Base-by-base conservation (phyloP, 2,329 filamentous ascomycete genomes). In the Sarocladium oryzae region DNA sequence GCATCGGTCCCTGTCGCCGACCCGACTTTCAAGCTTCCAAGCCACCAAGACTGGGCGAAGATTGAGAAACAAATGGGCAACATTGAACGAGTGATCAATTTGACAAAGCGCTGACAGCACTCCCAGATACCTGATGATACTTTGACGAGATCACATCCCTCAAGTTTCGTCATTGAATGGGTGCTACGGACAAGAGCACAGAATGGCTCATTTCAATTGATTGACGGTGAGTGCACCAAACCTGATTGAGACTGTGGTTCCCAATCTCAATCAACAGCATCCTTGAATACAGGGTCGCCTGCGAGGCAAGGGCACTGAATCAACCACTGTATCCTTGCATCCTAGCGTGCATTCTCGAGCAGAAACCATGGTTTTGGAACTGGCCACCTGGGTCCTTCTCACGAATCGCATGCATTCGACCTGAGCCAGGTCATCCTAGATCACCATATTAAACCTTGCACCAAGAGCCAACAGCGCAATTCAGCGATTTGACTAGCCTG, bases 241-340 rank as follows among this genome's bases (percentile, higher is more conserved):
- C 16, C 13, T 21, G 20, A 23, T 3, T 9, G 16, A 37, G 8
- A 23, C 37, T 21, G 16, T 40, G 40, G 40, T 43, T 26, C 40
- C 23, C 40, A 43, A 43, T 43, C 40, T 43, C 24, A 43, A 43
- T 20, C 40, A 28, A n/a, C 28, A 30, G 13, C 21, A 43, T 40
- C 37, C 37, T 16, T 40, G 37, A 23, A 15, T 28, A 43, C 8
- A 26, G 11, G 6, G 40, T n/a, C 23, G 23, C 24, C 40, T 26
- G 8, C 23, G 15, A 43, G 11, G 40, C 21, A 43, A 23, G 40
- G 40, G 40, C 28, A 43, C 4, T 40, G 9, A 23, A 3, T 20
- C 37, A 40, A 40, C 20, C 37, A 23, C 37, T 21, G 16, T 20
- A 40, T n/a, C 20, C 8, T 40, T n/a, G 20, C 5, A 4, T 40